Base-by-base conservation (phyloP, 192 early-diverging fungal species). In the Rhizoclosmatium sp. region DNA sequence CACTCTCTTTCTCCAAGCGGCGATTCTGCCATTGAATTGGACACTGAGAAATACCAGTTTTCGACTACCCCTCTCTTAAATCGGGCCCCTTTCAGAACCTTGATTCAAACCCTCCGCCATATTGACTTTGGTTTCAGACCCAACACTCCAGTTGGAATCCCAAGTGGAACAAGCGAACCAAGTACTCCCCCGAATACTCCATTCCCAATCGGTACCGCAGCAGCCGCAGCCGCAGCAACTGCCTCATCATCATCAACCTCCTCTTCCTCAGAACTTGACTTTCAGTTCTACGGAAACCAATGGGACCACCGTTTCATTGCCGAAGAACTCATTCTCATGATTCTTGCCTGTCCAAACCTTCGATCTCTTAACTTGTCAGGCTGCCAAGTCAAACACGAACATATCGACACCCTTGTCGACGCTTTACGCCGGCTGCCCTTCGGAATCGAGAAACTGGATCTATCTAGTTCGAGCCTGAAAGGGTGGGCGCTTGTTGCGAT, bases 301-400 rank as follows among this genome's bases (percentile, higher is more conserved):
- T 69, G 67, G 67, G 41, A 47, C 39, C 67, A 69, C 46, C 67
- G 67, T 23, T 69, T 69, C 23, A 47, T 69, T 19, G 67, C 67
- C 5, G 67, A 69, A 19, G 67, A 69, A 19, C 46, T 69, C 4
- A 69, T 47, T 19, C 16, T 21, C 4, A 69, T 69, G 14, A 9
- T 69, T n/a, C 19, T 4, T 10, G 7, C 19, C n/a, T 40, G 41
- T 40, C 67, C 41, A 21, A 69, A 69, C 46, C 46, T 69, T 16
- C 67, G 67, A 4, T 46, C 41, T n/a, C 47, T 69, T 5, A 47
- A 48, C 67, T 16, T 69, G 10, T 44, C 67, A 10, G 67, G 67
- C n/a, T 69, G 67, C 44, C 67, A 69, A 47, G 9, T 69, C 19
- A 19, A 41, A 69, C 44, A 4, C 10, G 67, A 69, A 46, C 5